Conservation (phyloP, 345 rosid genomes). For the Lagerstroemia speciosa region DNA sequence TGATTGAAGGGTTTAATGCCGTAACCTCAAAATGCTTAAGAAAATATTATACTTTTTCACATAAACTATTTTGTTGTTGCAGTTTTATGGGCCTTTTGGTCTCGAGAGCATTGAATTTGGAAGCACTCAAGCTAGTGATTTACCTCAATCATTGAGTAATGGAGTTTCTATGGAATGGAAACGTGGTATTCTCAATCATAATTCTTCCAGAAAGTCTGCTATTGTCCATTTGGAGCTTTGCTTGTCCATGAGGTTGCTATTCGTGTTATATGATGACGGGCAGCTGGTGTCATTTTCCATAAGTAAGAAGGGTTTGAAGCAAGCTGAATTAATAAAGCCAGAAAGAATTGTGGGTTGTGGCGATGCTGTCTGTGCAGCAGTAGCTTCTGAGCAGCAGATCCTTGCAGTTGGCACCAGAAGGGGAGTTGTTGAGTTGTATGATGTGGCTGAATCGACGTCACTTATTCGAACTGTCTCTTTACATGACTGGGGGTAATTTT, state of each 20-base stretch:
- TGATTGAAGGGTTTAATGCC: background rate
- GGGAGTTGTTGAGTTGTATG: slow-evolving; percentile 81
- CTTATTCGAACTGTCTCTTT: slow-evolving; percentile 76
- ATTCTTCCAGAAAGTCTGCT: slow-evolving; percentile 31
- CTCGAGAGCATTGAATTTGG: slow-evolving; percentile 30
- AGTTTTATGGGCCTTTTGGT: slow-evolving; percentile 80
- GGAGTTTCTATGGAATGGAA: slow-evolving; percentile 41
- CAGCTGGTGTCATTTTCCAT: slow-evolving; percentile 62
- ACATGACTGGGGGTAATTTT: slow-evolving; percentile 88
- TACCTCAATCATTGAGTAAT: slow-evolving; percentile 34
- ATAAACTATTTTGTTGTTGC: slow-evolving; percentile 13
- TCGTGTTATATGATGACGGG: slow-evolving; percentile 72
- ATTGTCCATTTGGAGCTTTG: slow-evolving; percentile 67
- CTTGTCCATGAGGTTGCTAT: slow-evolving; percentile 48
- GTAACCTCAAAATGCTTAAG: background rate
- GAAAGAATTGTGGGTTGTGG: slow-evolving; percentile 65
- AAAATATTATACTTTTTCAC: background rate
- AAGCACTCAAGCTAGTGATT: slow-evolving; percentile 24
- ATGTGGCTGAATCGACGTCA: slow-evolving; percentile 57
- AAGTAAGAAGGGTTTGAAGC: slow-evolving; percentile 79
- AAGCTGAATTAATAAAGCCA: slow-evolving; percentile 53
- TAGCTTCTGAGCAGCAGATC: slow-evolving; percentile 84
- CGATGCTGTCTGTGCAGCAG: slow-evolving; percentile 74
- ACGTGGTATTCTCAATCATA: slow-evolving; percentile 25
- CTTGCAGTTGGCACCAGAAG: slow-evolving; percentile 93